Evolutionary conservation across 139 green algal species (phyloP).

Genomic region (Dunaliella sp.): DNA sequence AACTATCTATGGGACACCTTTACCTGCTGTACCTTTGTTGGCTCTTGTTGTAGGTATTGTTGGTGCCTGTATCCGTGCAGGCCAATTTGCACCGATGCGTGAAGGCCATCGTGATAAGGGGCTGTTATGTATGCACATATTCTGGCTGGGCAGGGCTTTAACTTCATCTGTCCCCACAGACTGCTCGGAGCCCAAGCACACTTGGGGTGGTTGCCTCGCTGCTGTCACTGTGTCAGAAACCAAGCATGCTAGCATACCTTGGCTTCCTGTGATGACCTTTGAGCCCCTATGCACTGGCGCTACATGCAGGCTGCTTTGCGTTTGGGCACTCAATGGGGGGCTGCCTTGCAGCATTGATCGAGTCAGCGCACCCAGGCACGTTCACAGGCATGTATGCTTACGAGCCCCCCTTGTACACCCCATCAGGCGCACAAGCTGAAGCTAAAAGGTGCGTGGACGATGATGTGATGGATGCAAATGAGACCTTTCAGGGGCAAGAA

Average conservation of each 20-base stretch:
- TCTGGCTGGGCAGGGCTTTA: neutral
- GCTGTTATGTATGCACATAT: no score
- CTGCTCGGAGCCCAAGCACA: neutral
- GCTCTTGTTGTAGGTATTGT: no score
- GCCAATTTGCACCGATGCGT: no score
- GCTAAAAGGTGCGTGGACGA: neutral
- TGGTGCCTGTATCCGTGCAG: no score
- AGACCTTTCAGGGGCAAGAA: no score
- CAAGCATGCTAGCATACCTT: neutral
- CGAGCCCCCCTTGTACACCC: slow-evolving; percentile 14
- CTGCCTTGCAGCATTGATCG: slow-evolving; percentile 9
- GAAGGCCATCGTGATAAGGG: no score
- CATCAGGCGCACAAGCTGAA: neutral
- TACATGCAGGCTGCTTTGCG: slow-evolving; percentile 23
- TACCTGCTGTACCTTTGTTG: no score
- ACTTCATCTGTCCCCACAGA: neutral
- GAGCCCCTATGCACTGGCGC: neutral
- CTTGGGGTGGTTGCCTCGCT: neutral
- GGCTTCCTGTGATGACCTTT: neutral
- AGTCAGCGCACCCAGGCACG: slow-evolving; percentile 20
- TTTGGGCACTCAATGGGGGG: slow-evolving; percentile 41
- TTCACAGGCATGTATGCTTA: slow-evolving; percentile 27
- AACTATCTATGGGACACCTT: no score
- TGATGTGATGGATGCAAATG: no score
- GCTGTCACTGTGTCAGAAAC: neutral